phyloP scores from a whole-genome alignment of 2,329 filamentous ascomycete species.

The Beauveria scarabaeidicola region DNA sequence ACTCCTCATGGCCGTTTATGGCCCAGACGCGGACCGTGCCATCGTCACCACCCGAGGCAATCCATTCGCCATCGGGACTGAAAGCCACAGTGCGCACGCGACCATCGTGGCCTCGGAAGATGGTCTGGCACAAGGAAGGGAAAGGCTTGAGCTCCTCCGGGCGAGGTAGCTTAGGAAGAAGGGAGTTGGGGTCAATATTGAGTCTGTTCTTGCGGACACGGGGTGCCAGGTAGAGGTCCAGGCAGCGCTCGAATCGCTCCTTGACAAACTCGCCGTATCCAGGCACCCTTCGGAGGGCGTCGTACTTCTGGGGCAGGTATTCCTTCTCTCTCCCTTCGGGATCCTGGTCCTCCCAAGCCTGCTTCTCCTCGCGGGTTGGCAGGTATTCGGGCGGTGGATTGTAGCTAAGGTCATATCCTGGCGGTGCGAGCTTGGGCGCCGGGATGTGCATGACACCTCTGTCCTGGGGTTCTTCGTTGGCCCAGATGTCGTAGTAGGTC shows the following conservation, averaged over 20 bases:
- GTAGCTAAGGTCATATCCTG: slow-evolving; percentile 92
- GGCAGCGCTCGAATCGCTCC: slow-evolving; percentile 89
- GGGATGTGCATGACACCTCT: slow-evolving; percentile 92
- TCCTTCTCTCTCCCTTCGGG: slow-evolving; percentile 87
- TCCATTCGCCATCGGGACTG: slow-evolving; percentile 75
- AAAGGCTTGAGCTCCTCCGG: slow-evolving; percentile 93
- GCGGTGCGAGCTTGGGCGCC: slow-evolving; percentile 85
- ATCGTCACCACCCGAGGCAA: slow-evolving; percentile 91
- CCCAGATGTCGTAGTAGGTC: slow-evolving; percentile 84
- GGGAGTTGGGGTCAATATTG: slow-evolving; percentile 89
- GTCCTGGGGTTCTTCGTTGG: slow-evolving; percentile 74
- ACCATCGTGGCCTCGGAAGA: slow-evolving; percentile 83
- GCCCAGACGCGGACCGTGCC: slow-evolving; percentile 89
- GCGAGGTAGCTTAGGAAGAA: slow-evolving; percentile 86
- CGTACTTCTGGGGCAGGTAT: slow-evolving; percentile 74
- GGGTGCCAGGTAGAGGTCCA: slow-evolving; percentile 92
- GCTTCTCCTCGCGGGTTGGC: slow-evolving; percentile 74
- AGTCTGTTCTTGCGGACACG: slow-evolving; percentile 86
- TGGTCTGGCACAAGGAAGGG: slow-evolving; percentile 78
- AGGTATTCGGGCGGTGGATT: slow-evolving; percentile 94
- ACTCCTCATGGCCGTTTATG: slow-evolving; percentile 79
- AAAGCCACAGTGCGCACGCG: slow-evolving; percentile 77
- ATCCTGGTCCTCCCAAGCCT: slow-evolving; percentile 76
- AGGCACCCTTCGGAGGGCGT: slow-evolving; percentile 81
- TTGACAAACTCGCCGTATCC: slow-evolving; percentile 87